Percentiles rank a stretch among this genome's conserved stretches.
These are phyloP conservation scores for Fusarium proliferatum DNA, from an alignment of 2,329 filamentous ascomycete genomes.

Conservation along the genomic window DNA sequence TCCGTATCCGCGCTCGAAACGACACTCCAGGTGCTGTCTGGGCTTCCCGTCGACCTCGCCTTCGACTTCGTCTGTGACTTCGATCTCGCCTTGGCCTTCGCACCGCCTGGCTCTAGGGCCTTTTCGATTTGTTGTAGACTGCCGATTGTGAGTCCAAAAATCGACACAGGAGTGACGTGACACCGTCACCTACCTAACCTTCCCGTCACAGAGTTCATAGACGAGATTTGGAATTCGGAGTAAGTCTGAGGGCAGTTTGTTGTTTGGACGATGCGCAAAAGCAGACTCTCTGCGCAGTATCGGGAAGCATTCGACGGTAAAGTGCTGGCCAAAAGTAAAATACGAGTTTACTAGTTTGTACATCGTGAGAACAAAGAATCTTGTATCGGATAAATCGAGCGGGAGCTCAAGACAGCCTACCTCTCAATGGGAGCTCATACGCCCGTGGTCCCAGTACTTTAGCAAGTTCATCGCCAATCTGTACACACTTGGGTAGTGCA, in stretches of 20 bases:
- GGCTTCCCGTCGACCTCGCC: slow-evolving; percentile 21
- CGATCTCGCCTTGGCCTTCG: slow-evolving; percentile 29
- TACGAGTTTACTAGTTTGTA: slow-evolving; percentile 39
- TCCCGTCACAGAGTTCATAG: slow-evolving; percentile 40
- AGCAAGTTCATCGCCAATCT: slow-evolving; percentile 43
- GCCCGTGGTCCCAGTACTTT: slow-evolving; percentile 39
- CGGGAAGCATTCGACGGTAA: slow-evolving; percentile 42
- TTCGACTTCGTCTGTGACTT: slow-evolving; percentile 18
- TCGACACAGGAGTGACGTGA: background rate
- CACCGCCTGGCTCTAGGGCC: slow-evolving; percentile 34
- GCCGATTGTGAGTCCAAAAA: slow-evolving; percentile 16
- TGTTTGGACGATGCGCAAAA: slow-evolving; percentile 39
- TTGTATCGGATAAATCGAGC: slow-evolving; percentile 5
- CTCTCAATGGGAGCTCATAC: slow-evolving; percentile 44
- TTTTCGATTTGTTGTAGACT: slow-evolving; percentile 42
- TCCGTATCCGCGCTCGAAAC: slow-evolving; percentile 30
- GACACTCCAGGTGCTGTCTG: slow-evolving; percentile 24
- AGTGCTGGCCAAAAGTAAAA: slow-evolving; percentile 44
- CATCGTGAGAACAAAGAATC: slow-evolving; percentile 25
- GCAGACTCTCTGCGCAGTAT: slow-evolving; percentile 40
- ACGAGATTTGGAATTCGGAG: slow-evolving; percentile 42
- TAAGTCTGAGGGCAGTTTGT: slow-evolving; percentile 33
- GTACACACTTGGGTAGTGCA: slow-evolving; percentile 43
- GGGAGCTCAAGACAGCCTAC: slow-evolving; percentile 26
- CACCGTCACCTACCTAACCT: slow-evolving; percentile 36